Conservation (phyloP, 371 early-diverging fungal species). For the Mortierella polycephala region DNA sequence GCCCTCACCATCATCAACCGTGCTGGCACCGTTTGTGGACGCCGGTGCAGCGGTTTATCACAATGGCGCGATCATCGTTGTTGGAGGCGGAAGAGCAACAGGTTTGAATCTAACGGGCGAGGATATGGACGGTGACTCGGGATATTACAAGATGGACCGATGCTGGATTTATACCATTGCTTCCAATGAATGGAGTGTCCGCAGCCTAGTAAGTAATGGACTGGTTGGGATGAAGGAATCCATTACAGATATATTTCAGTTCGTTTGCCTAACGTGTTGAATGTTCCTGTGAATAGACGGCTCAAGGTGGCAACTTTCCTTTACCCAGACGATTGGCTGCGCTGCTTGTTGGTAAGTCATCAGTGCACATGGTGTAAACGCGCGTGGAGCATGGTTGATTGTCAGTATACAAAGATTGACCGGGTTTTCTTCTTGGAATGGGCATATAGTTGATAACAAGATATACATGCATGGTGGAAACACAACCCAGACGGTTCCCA, state of each 20-base stretch:
- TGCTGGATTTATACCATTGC: constrained; percentile 41
- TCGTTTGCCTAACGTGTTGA: background rate
- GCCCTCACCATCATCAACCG: constrained; percentile 2
- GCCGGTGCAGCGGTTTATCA: constrained; percentile 32
- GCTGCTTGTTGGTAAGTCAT: constrained; percentile 26
- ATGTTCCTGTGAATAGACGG: constrained; percentile 18
- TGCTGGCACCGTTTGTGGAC: constrained; percentile 36
- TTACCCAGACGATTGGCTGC: constrained; percentile 33
- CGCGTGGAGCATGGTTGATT: no score
- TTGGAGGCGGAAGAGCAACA: constrained; percentile 31
- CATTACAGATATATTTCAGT: no score
- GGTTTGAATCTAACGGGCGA: constrained; percentile 19
- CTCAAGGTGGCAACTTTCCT: constrained; percentile 21
- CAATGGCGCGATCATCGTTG: constrained; percentile 33
- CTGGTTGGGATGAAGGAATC: no score
- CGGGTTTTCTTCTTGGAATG: no score
- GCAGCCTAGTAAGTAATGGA: constrained; percentile 22
- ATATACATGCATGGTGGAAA: constrained; percentile 55
- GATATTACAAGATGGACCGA: constrained; percentile 42
- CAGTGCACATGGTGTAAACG: no score
- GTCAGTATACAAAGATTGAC: no score
- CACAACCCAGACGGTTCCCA: constrained; percentile 33
- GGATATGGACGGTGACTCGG: constrained; percentile 23
- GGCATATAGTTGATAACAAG: constrained; percentile 18
- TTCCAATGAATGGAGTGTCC: constrained; percentile 25